Percentiles rank a stretch among this genome's conserved stretches.
These are phyloP conservation scores for Lodderomyces margitis DNA, from an alignment of 1,139 yeast species.

Conservation along the genomic window DNA sequence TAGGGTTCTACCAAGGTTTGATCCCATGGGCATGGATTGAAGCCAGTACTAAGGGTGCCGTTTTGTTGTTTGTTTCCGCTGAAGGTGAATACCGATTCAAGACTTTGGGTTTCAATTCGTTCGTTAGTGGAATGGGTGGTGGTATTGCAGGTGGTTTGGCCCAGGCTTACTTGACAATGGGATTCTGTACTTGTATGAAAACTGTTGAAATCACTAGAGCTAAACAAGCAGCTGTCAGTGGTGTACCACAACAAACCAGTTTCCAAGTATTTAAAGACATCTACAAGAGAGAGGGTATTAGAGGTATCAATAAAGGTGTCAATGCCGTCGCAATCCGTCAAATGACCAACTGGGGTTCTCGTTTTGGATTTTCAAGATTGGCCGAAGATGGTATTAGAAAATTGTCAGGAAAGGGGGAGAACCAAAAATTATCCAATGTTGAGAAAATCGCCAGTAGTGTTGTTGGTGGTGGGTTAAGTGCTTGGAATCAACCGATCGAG, in stretches of 20 bases:
- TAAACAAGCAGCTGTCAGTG: conserved; percentile 67
- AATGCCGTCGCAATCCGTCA: conserved; percentile 99
- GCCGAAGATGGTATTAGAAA: conserved; percentile 83
- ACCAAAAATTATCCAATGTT: conserved; percentile 61
- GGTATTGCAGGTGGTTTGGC: conserved; percentile 95
- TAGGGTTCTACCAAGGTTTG: conserved; percentile 94
- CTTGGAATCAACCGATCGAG: conserved; percentile 99
- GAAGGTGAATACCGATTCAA: conserved; percentile 84
- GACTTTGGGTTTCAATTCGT: conserved; percentile 63
- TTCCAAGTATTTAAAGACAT: conserved; percentile 86
- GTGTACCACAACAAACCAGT: conserved; percentile 67
- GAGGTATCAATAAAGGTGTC: conserved; percentile 96
- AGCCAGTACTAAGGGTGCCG: conserved; percentile 99
- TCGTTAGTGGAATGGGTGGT: conserved; percentile 88
- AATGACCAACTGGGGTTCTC: conserved; percentile 98
- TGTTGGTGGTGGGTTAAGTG: conserved; percentile 94
- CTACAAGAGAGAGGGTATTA: conserved; percentile 78
- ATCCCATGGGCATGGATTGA: conserved; percentile 99
- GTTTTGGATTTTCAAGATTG: conserved; percentile 88
- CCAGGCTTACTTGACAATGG: conserved; percentile 95
- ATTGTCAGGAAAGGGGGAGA: conserved; percentile 56
- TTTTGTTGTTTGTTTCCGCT: conserved; percentile 86
- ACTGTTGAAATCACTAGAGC: conserved; percentile 94
- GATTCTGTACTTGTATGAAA: conserved; percentile 97
- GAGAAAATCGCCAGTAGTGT: conserved; percentile 89